Percentiles rank a stretch among this genome's conserved stretches.
phyloP scores from a whole-genome alignment of 192 early-diverging fungal species.

The Coemansia furcata region DNA sequence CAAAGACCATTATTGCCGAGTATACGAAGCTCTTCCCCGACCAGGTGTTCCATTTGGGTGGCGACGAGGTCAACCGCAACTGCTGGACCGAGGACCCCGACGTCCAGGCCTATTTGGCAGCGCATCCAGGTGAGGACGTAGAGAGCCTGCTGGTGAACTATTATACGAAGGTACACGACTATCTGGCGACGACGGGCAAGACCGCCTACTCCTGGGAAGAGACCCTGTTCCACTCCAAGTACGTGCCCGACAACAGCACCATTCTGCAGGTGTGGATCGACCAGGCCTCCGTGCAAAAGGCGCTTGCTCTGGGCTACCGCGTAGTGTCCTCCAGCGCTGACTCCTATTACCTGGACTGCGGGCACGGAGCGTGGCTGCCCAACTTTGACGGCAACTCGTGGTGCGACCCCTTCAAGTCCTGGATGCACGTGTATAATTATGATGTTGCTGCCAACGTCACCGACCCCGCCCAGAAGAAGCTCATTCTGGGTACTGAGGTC shows the following conservation, averaged over 20 bases:
- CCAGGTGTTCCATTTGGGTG: slow-evolving; percentile 69
- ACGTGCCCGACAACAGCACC: slow-evolving; percentile 56
- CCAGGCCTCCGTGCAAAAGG: slow-evolving; percentile 52
- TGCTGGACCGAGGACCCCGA: slow-evolving; percentile 62
- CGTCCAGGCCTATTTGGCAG: slow-evolving; percentile 27
- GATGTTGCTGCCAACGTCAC: slow-evolving; percentile 60
- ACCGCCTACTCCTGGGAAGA: slow-evolving; percentile 82
- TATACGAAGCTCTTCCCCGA: slow-evolving; percentile 69
- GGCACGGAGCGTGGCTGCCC: slow-evolving; percentile 70
- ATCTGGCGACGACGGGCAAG: slow-evolving; percentile 56
- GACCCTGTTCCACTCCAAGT: slow-evolving; percentile 55
- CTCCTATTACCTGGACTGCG: slow-evolving; percentile 73
- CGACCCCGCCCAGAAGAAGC: slow-evolving; percentile 49
- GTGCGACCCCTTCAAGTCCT: slow-evolving; percentile 73
- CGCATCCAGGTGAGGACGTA: slow-evolving; percentile 26
- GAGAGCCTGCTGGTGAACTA: slow-evolving; percentile 44
- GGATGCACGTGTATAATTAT: slow-evolving; percentile 70
- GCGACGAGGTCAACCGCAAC: slow-evolving; percentile 70
- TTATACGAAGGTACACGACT: slow-evolving; percentile 56
- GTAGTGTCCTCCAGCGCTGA: slow-evolving; percentile 58
- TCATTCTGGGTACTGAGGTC: slow-evolving; percentile 66
- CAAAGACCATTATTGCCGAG: slow-evolving; percentile 68
- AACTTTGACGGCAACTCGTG: slow-evolving; percentile 67
- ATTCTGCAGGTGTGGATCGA: slow-evolving; percentile 69
- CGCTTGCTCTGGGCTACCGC: slow-evolving; percentile 59